Evolutionary conservation across 1,284 basidiomycete species (phyloP), one percentile per base, ranked within the genome.

Genomic region (Clitocybe nebularis): DNA sequence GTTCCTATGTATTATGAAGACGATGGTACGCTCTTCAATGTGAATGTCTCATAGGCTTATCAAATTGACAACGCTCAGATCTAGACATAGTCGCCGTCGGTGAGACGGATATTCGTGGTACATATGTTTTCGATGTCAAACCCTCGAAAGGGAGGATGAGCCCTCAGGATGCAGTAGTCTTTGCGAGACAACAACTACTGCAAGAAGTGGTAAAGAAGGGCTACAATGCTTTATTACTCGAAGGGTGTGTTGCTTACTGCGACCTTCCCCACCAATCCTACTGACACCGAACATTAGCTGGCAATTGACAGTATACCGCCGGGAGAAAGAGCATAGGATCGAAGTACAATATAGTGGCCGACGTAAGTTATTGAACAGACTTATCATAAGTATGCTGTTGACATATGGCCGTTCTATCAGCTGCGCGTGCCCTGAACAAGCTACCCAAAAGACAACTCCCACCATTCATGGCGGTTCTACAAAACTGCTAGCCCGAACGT

Each of bases 331-430:
- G 21, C 67, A 80, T 60, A 74, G 86, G 21, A 66, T 85, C 23
- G 76, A 86, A 55, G 76, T 89, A 19, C 71, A 74, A 47, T 89
- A 89, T 60, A 71, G 60, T 39, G 86, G 77, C 11, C 72, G 81
- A 48, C 81, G 73, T 74, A 53, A 56, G 71, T 61, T 23, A 39
- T 24, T 17, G 32, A 30, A 43, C 35, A 19, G 42, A 28, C 3
- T 11, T 35, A 13, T 23, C 11, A 29, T 13, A 19, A 13, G 6
- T 32, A 21, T 16, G 36, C 23, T 35, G 25, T 40, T 53, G 24
- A 48, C 24, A n/a, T 25, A 3, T 14, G 26, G 39, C 37, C 35
- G 28, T 46, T 45, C 40, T 37, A 25, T n/a, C 39, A 75, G 72
- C 83, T 14, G 86, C 81, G 34, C 73, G 68, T 49, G 67, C 72